These are phyloP conservation scores for Brasilioporus rufonigricans DNA, from an alignment of 768 basidiomycete genomes.

Conservation along the genomic window DNA sequence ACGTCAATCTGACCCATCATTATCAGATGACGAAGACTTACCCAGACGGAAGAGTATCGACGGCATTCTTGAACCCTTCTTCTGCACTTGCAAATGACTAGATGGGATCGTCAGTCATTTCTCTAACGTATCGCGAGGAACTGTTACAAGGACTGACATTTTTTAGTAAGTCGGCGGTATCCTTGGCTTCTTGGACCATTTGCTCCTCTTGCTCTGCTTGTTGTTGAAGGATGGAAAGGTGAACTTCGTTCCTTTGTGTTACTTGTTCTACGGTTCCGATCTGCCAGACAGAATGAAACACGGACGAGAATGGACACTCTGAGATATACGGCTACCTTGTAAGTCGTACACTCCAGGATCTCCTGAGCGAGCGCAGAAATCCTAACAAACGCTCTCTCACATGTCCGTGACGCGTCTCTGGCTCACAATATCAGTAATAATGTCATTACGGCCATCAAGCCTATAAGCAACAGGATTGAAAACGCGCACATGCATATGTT, in stretches of 20 bases:
- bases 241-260: slow-evolving; percentile 12
- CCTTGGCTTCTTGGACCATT: slow-evolving; percentile 14
- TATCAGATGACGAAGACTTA: neutral
- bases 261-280: slow-evolving; percentile 12
- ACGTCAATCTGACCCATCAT: neutral
- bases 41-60: slow-evolving; percentile 15
- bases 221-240: slow-evolving; percentile 14
- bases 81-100: slow-evolving; percentile 17
- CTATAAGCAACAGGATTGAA: neutral
- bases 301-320: neutral
- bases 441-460: too few species aligned
- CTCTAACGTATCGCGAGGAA: too few species aligned
- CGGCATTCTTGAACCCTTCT: slow-evolving; percentile 15
- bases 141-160: neutral
- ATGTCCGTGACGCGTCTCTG: slow-evolving; percentile 17
- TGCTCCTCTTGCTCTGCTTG: slow-evolving; percentile 13
- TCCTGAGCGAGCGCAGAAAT: slow-evolving; percentile 19
- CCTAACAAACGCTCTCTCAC: slow-evolving; percentile 12
- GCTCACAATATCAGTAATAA: neutral
- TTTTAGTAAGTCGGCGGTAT: slow-evolving; percentile 19
- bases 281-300: neutral
- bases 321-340: slow-evolving; percentile 6
- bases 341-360: slow-evolving; percentile 19
- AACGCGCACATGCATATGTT: slow-evolving; percentile 17
- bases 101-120: neutral